Conservation (phyloP, 2,329 filamentous ascomycete species). For the Zopfia rhizophila region DNA sequence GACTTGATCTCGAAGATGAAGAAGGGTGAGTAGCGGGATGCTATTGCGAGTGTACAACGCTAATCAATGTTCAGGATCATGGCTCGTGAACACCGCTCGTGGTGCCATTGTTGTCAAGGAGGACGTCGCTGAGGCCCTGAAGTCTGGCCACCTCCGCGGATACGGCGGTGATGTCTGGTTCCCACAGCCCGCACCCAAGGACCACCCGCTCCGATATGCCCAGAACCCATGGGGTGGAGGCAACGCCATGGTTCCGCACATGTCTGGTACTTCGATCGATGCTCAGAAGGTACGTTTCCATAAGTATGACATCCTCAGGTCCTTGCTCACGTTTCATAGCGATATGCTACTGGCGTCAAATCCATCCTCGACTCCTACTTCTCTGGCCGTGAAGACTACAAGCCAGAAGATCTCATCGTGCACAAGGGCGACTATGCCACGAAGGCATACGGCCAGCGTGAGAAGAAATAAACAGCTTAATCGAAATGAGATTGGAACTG, state of each 20-base stretch:
- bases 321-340: constrained; percentile 29
- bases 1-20: constrained; percentile 99
- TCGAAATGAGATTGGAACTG: too few species aligned
- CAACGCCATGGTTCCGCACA: constrained; percentile 99
- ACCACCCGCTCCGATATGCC: constrained; percentile 91
- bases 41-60: too few species aligned
- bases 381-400: constrained; percentile 86
- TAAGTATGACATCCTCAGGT: constrained; percentile 24
- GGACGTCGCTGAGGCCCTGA: constrained; percentile 93
- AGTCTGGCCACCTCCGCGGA: constrained; percentile 88
- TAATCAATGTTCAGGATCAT: constrained; percentile 69
- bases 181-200: constrained; percentile 94
- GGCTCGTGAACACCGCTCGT: constrained; percentile 98
- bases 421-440: constrained; percentile 92
- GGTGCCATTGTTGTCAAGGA: constrained; percentile 99
- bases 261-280: constrained; percentile 98
- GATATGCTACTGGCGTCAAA: constrained; percentile 87
- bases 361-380: constrained; percentile 92
- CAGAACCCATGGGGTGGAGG: constrained; percentile 96
- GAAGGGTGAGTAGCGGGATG: constrained; percentile 75
- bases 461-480: constrained; percentile 55
- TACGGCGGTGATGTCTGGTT: constrained; percentile 95
- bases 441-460: constrained; percentile 86
- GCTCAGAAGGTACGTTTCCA: constrained; percentile 73
- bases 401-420: constrained; percentile 89